These are phyloP conservation scores for Pseudogymnoascus sp. DNA, from an alignment of 2,329 filamentous ascomycete genomes.

Conservation along the genomic window DNA sequence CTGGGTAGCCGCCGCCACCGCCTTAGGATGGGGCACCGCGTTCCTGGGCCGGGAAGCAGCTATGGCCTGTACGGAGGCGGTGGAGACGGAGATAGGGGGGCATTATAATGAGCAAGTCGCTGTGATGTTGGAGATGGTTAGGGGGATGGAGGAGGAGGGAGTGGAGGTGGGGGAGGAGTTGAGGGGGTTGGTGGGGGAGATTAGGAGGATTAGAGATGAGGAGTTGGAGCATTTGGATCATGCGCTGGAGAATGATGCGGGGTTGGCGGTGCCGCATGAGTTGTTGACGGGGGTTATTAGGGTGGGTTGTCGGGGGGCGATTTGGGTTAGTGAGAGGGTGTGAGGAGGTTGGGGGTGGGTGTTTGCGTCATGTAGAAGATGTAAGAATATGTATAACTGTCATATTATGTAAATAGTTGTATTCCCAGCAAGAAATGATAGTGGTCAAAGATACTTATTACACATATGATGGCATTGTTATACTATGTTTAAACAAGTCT, in stretches of 20 bases:
- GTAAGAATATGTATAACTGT: constrained; percentile 15
- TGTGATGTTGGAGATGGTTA: constrained; percentile 70
- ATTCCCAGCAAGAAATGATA: too few relatives aligned
- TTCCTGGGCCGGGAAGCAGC: constrained; percentile 85
- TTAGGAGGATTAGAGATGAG: constrained; percentile 84
- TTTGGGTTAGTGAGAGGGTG: constrained; percentile 77
- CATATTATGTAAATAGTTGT: neutral
- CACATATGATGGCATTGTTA: neutral
- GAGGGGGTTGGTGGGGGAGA: constrained; percentile 57
- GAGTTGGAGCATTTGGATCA: constrained; percentile 95
- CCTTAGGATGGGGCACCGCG: constrained; percentile 82
- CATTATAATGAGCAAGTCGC: constrained; percentile 94
- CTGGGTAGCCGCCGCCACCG: constrained; percentile 73
- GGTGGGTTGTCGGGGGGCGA: constrained; percentile 83
- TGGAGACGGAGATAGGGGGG: constrained; percentile 93
- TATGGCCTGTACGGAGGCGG: constrained; percentile 97
- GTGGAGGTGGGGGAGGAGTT: constrained; percentile 77
- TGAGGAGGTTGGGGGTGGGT: constrained; percentile 25
- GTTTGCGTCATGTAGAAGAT: constrained; percentile 12
- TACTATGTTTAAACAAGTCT: constrained; percentile 5
- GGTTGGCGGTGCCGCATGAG: constrained; percentile 83
- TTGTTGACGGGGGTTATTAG: constrained; percentile 79
- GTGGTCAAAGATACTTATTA: too few relatives aligned
- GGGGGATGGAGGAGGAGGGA: constrained; percentile 64
- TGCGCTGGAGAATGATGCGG: constrained; percentile 86